Evolutionary conservation across 2,329 filamentous ascomycete genomes (phyloP), one percentile per base, ranked within the genome.

Genomic region (Penicillium sp.): DNA sequence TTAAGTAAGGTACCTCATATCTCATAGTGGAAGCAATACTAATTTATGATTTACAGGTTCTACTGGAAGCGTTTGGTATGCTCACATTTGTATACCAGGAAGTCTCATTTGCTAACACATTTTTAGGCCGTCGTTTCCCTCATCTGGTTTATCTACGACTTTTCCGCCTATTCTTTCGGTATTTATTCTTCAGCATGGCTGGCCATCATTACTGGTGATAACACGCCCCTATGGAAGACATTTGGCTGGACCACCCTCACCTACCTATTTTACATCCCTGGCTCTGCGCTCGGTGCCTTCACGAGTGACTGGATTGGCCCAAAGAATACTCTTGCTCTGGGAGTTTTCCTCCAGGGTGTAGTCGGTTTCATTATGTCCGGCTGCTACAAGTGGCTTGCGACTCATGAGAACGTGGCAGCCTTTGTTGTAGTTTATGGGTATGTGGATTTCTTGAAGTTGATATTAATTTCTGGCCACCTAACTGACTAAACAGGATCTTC

Each of bases 341-440:
- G 90, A 12, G 88, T 96, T 3, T 72, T 79, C 3, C 68, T 85
- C 0, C 92, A 97, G 68, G 88, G 86, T 2, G 67, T 91, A 7
- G 82, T 96, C 5, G 92, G 92, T 2, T 96, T 93, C 73, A 86
- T 92, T 74, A 95, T 96, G 90, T 87, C 90, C 0, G 91, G 86
- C 8, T 84, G 84, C 58, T 96, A 96, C 72, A 72, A 75, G 5
- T 80, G 80, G 46, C 81, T 97, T n/a, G 84, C 85, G 0, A 80
- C 84, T 45, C 77, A 85, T 0, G 66, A 80, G 53, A 84, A 90
- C 53, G 84, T 94, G 4, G 90, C 80, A 7, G 89, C 79, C 0
- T 95, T 94, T 61, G 86, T 89, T 1, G 87, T 91, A 4, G 84
- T 93, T 2, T 93, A 91, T 61, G 90, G 85, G 73, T 75, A 58